Conservation (phyloP, 2,329 filamentous ascomycete species). For the Davidsoniella neocaledoniae region DNA sequence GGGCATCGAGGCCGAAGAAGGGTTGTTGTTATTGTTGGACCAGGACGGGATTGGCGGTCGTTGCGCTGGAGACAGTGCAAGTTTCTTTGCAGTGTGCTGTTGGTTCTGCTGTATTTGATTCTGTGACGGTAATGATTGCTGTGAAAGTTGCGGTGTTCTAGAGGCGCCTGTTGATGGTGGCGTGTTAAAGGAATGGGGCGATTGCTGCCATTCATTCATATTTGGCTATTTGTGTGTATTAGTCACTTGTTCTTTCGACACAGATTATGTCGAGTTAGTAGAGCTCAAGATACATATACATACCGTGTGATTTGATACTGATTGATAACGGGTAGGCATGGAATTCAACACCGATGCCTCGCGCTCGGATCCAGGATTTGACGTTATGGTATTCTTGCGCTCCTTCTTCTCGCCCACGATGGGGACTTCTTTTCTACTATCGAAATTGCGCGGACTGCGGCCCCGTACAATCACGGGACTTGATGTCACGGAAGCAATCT, state of each 20-base stretch:
- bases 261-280: not conserved
- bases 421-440: constrained; percentile 72
- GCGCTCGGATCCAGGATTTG: constrained; percentile 14
- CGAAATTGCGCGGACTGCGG: constrained; percentile 84
- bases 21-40: constrained; percentile 17
- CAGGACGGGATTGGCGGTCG: constrained; percentile 39
- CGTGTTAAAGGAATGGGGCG: not conserved
- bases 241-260: not conserved
- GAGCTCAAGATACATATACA: not conserved
- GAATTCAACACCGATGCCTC: constrained; percentile 8
- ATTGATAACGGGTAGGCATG: constrained; percentile 16
- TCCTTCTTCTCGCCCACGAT: constrained; percentile 42
- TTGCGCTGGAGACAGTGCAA: constrained; percentile 29
- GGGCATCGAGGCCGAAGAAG: constrained; percentile 5
- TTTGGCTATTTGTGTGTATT: not conserved
- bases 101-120: constrained; percentile 1
- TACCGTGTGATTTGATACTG: constrained; percentile 2
- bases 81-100: constrained; percentile 6
- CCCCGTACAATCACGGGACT: constrained; percentile 92
- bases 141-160: constrained; percentile 2
- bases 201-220: constrained; percentile 1
- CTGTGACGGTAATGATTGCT: constrained; percentile 3
- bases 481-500: constrained; percentile 72
- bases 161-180: not conserved
- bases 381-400: constrained; percentile 22